Conservation (phyloP, 164 flowering plant genomes). For the Buxus sempervirens region DNA sequence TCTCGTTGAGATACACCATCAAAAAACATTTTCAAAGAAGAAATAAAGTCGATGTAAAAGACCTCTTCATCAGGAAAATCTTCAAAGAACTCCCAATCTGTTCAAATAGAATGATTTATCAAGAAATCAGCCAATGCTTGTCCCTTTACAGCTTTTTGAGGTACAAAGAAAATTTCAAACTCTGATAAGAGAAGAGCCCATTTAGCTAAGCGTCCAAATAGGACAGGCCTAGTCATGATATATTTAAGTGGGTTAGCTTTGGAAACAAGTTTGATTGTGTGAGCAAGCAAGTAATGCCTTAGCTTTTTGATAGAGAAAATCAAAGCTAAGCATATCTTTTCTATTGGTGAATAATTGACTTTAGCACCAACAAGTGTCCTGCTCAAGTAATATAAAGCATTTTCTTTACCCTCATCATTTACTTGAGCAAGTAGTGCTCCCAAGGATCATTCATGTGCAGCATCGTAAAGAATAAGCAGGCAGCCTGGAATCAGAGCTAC, state of each 20-base stretch:
- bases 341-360: too few species aligned
- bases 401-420: too few species aligned
- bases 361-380: too few species aligned
- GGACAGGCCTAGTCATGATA: neutral
- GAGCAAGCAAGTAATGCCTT: too few species aligned
- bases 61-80: neutral
- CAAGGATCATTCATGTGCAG: conserved; percentile 7
- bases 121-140: conserved; percentile 1
- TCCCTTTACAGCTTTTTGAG: conserved; percentile 6
- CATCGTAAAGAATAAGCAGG: conserved; percentile 3
- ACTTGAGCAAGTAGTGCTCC: too few species aligned
- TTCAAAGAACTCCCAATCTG: neutral
- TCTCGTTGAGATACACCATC: too few species aligned
- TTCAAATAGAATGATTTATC: neutral
- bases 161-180: neutral
- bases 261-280: neutral
- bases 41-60: neutral
- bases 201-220: neutral
- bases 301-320: conserved; percentile 3
- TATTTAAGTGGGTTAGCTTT: too few species aligned
- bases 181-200: neutral
- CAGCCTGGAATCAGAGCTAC: neutral
- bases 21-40: too few species aligned
- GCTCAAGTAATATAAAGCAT: too few species aligned
- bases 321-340: conserved; percentile 1